Base-by-base conservation (phyloP, 2,329 filamentous ascomycete genomes). In the Conoideocrella luteorostrata region DNA sequence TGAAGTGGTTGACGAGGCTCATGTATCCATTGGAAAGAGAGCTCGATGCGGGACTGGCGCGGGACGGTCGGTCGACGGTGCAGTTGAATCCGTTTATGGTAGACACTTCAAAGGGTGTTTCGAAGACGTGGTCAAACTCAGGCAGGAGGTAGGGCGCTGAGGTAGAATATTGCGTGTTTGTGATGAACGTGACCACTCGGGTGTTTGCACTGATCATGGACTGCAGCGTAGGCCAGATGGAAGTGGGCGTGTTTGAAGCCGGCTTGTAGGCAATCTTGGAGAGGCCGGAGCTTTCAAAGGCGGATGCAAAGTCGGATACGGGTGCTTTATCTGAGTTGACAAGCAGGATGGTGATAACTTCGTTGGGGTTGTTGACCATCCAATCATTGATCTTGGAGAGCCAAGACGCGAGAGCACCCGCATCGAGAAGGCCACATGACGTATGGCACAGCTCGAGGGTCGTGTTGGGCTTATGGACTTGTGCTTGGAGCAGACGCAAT, bases 1-100 rank as follows among this genome's bases (percentile, higher is more conserved):
- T 74, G 69, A 93, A 91, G 67, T 93, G 87, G 70, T 93, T 93
- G 68, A 87, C 74, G 9, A 93, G 69, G 21, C 86, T 79, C 60
- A 93, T 73, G 53, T 79, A 74, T 52, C 77, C 76, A 1, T 71
- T 70, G 0, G 68, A 57, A 21, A 85, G 57, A 2, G 83, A 85
- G 1, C 69, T 55, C 13, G 73, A 56, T 39, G 73, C 72, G 4
- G 68, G 58, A 18, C 63, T 60, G 26, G 81, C 65, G 5, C 63
- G 61, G 0, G 72, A 63, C 0, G 87, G 87, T 0, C 87, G 79
- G 56, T 84, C 71, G 4, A 87, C 72, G 0, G 71, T 75, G 70
- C 87, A 93, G 61, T 81, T 82, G 71, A 89, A 93, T 59, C 78
- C 79, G 2, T 69, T 64, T 1, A 80, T 65, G 7, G 70, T 67